These are phyloP conservation scores for Pyrrhoderma lamaoense DNA, from an alignment of 1,284 basidiomycete genomes.

Conservation along the genomic window DNA sequence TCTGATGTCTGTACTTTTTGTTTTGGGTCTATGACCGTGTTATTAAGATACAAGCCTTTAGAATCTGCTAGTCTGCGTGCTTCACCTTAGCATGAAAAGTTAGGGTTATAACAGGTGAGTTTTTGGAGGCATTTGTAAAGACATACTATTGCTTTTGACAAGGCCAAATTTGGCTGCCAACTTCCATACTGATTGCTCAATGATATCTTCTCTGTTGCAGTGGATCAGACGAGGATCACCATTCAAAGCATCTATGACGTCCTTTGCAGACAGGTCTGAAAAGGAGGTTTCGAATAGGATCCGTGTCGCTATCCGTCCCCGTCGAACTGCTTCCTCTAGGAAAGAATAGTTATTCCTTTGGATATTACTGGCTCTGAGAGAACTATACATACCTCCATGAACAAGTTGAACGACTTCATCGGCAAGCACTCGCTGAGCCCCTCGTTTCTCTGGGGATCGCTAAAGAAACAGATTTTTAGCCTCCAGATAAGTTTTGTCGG, in stretches of 20 bases:
- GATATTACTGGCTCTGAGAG: background rate
- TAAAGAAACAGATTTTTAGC: conserved; percentile 25
- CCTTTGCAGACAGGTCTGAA: conserved; percentile 22
- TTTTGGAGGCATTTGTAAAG: too few species aligned
- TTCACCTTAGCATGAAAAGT: conserved; percentile 1
- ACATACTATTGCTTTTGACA: conserved; percentile 26
- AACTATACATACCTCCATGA: conserved; percentile 56
- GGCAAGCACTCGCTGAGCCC: conserved; percentile 77
- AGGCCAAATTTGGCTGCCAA: conserved; percentile 26
- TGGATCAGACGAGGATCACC: conserved; percentile 28
- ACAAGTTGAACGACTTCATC: conserved; percentile 85
- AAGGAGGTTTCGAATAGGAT: conserved; percentile 30
- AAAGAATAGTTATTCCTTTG: background rate
- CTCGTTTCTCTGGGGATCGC: conserved; percentile 49
- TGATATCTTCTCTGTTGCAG: conserved; percentile 27
- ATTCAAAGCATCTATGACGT: conserved; percentile 26
- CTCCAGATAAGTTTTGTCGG: background rate
- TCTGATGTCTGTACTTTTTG: conserved; percentile 28
- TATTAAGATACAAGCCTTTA: conserved; percentile 17
- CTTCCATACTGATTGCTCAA: conserved; percentile 24
- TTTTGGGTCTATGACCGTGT: conserved; percentile 9
- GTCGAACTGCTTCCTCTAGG: conserved; percentile 26
- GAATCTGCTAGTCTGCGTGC: conserved; percentile 9
- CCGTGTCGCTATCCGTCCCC: conserved; percentile 28
- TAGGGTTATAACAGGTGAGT: background rate